Base-by-base conservation (phyloP, 2,329 filamentous ascomycete species). In the Helminthosporium solani region DNA sequence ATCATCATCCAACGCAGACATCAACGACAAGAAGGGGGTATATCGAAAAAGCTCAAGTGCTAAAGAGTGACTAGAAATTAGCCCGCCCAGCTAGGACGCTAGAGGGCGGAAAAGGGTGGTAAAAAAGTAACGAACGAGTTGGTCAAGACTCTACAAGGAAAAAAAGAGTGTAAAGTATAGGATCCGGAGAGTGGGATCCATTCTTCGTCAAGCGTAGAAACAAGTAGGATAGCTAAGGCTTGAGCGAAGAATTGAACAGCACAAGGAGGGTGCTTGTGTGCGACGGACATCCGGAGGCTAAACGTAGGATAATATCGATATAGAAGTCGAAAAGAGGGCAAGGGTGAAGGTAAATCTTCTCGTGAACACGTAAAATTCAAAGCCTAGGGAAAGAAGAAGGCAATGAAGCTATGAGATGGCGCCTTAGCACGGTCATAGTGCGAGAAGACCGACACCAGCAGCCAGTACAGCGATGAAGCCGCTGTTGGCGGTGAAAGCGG, bases 361-460 rank as follows among this genome's bases (percentile, higher is more conserved):
- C 28, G 14, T 31, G 14, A 31, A 31, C 28, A 31, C 28, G 12
- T 31, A 14, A 31, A 31, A 31, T 12, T 38, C 35, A 38, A 21
- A n/a, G 23, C 23, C 23, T 25, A 25, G n/a, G 23, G n/a, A 44
- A 47, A 44, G 18, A 42, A 33, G 18, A 16, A 36, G 39, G 41
- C 42, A 46, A 18, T 27, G 43, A 40, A 19, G 16, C 23, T 44
- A 9, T 5, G 9, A 9, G 48, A 51, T 33, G 37, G 30, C 20
- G 18, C 40, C 42, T 38, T 39, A 44, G 51, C 9, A 28, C 54
- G 50, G 42, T 68, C 53, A 71, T 43, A 71, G 59, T 40, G 63
- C 63, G 46, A 70, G 54, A 62, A 64, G 70, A 46, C 57, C 65
- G 15, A 64, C 52, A 35, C 61, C 65, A 27, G 61, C 66, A 38